Percentiles rank a stretch among this genome's conserved stretches.
Conservation (phyloP, 2,329 filamentous ascomycete species). For the Talaromyces atroroseus region DNA sequence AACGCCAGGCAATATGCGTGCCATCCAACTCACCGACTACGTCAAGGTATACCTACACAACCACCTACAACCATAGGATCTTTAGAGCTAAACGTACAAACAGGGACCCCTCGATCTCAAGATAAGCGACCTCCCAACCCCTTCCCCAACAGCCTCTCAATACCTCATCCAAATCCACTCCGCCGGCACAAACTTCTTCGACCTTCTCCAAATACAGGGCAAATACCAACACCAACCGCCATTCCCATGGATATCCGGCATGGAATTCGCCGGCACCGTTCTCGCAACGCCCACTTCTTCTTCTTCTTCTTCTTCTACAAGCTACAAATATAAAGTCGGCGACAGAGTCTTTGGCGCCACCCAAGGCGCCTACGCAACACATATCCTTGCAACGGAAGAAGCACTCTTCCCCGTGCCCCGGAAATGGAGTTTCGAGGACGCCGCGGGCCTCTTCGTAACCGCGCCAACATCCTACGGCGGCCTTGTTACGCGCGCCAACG, state of each 20-base stretch:
- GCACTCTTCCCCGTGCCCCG: constrained; percentile 67
- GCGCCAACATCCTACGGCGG: constrained; percentile 85
- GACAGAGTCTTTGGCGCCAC: constrained; percentile 79
- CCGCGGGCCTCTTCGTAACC: constrained; percentile 85
- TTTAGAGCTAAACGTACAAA: neutral
- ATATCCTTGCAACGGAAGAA: constrained; percentile 61
- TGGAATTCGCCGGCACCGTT: constrained; percentile 79
- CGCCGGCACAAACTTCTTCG: constrained; percentile 92
- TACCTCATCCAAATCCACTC: constrained; percentile 86
- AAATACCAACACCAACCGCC: constrained; percentile 92
- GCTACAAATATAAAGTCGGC: constrained; percentile 65
- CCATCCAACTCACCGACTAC: constrained; percentile 68
- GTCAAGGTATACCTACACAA: constrained; percentile 54
- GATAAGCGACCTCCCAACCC: constrained; percentile 69
- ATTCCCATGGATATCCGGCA: constrained; percentile 80
- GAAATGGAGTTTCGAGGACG: constrained; percentile 78
- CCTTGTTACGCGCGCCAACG: constrained; percentile 68
- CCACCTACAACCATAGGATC: neutral
- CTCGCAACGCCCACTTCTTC: constrained; percentile 56
- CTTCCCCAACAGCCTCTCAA: constrained; percentile 63
- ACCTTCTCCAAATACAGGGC: constrained; percentile 88
- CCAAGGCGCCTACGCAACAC: constrained; percentile 81
- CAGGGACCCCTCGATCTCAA: constrained; percentile 74
- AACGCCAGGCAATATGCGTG: constrained; percentile 56
- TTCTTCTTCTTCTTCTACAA: constrained; percentile 25